A percentile compares a stretch with the other conserved stretches of the same genome.
These are phyloP conservation scores for Colletotrichum phormii DNA, from an alignment of 2,329 filamentous ascomycete species.

Conservation along the genomic window DNA sequence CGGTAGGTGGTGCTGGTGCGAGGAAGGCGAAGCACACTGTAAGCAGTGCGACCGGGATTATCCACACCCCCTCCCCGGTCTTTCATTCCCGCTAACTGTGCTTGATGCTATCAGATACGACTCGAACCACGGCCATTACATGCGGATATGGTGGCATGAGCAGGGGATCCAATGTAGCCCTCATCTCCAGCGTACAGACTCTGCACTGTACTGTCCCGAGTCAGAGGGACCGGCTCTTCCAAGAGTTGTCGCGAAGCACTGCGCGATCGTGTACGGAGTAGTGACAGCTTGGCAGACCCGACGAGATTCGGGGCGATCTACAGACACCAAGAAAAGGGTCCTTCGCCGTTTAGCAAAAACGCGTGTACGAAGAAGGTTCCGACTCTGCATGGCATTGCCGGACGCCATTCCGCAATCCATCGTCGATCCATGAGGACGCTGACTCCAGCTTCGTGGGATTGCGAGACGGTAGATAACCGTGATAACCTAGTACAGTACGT, in stretches of 20 bases:
- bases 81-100: constrained; percentile 5
- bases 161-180: neutral
- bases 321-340: constrained; percentile 7
- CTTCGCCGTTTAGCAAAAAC: neutral
- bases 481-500: neutral
- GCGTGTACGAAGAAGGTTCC: neutral
- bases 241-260: constrained; percentile 6
- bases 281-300: constrained; percentile 35
- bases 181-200: constrained; percentile 3
- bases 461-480: neutral
- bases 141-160: neutral
- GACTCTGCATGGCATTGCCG: constrained; percentile 9
- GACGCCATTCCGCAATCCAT: constrained; percentile 5
- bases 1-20: neutral
- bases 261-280: constrained; percentile 12
- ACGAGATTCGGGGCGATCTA: constrained; percentile 14
- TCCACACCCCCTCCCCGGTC: neutral
- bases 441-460: neutral
- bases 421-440: constrained; percentile 3
- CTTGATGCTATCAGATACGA: constrained; percentile 17
- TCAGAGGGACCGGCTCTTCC: constrained; percentile 17
- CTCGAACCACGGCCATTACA: neutral
- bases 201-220: constrained; percentile 13
- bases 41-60: neutral
- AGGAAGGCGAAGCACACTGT: constrained; percentile 23